Percentiles rank a stretch among this genome's conserved stretches.
These are phyloP conservation scores for Panicum hallii DNA, from an alignment of 202 grass and related monocot genomes.

Conservation along the genomic window DNA sequence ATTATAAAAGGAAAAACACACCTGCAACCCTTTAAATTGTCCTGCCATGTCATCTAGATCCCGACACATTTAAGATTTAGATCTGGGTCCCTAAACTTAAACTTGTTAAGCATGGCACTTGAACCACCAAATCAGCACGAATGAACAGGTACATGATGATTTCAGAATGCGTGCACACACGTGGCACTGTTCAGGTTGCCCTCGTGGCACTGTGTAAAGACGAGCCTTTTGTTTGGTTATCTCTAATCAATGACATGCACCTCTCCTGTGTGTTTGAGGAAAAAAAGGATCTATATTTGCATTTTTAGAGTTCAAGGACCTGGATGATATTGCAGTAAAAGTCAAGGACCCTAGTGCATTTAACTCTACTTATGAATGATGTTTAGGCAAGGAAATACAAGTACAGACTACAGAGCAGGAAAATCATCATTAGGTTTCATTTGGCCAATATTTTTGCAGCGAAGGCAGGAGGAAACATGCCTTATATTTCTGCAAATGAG, in stretches of 20 bases:
- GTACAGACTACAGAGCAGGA: slow-evolving; percentile 3
- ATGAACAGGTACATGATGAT: neutral
- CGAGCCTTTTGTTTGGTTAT: neutral
- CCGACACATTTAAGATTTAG: neutral
- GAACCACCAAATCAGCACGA: neutral
- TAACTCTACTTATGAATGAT: neutral
- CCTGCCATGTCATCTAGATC: neutral
- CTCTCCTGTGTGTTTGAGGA: neutral
- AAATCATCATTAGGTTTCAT: slow-evolving; percentile 25
- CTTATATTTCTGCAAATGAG: slow-evolving; percentile 13
- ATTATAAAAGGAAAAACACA: neutral
- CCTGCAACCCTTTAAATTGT: neutral
- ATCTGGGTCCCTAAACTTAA: neutral
- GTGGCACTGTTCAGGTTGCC: neutral
- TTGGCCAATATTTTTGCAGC: slow-evolving; percentile 18
- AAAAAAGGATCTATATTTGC: neutral
- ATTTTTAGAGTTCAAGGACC: neutral
- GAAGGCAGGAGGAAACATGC: slow-evolving; percentile 4
- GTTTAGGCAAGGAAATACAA: neutral
- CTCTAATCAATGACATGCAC: neutral
- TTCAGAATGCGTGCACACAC: neutral
- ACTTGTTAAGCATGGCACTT: neutral
- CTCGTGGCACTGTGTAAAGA: neutral
- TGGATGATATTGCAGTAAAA: neutral
- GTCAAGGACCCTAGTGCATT: neutral